Evolutionary conservation across 2,329 filamentous ascomycete genomes (phyloP), one percentile per base, ranked within the genome.

Genomic region (Beauveria asiatica): DNA sequence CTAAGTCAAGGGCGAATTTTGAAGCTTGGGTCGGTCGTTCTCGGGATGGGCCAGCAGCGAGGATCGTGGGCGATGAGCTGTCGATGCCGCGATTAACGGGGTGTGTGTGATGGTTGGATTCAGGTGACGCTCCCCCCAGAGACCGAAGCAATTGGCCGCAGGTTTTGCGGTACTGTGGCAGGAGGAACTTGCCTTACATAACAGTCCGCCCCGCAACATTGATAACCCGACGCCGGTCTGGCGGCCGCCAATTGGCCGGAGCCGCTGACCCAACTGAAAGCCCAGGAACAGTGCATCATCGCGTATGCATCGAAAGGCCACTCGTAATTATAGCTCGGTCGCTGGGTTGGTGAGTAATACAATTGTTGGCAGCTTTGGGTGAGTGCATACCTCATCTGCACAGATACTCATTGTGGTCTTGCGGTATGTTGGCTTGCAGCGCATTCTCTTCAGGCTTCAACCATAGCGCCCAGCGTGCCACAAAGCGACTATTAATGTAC

Each of bases 141-240:
- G 71, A 70, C 69, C 68, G 65, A 64, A 67, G 69, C 73, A 68
- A 68, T 71, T 74, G 72, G 71, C 68, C 67, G 68, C 72, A 74
- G 72, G 74, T 74, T 76, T 76, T 76, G 74, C 73, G 70, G 70
- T 66, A 69, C 66, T 67, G 59, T 62, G 66, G 67, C 65, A 70
- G 67, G 67, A 66, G 61, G 53, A 58, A 54, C 60, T 49, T 46
- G 51, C 56, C 62, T 72, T 72, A 72, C 69, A 64, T 71, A 72
- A 71, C 62, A 62, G 39, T 59, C 62, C 62, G 44, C 45, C 59
- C 64, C 65, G 60, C 60, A 62, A 62, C 56, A 62, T 59, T 39
- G 51, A 59, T 62, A 48, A 55, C 60, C 60, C 55, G 60, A 16
- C 50, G 56, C 60, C 60, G 60, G 19, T 6, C 10, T 21, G 41